Base-by-base conservation (phyloP, 2,329 filamentous ascomycete genomes). In the Paraphoma chrysanthemicola region DNA sequence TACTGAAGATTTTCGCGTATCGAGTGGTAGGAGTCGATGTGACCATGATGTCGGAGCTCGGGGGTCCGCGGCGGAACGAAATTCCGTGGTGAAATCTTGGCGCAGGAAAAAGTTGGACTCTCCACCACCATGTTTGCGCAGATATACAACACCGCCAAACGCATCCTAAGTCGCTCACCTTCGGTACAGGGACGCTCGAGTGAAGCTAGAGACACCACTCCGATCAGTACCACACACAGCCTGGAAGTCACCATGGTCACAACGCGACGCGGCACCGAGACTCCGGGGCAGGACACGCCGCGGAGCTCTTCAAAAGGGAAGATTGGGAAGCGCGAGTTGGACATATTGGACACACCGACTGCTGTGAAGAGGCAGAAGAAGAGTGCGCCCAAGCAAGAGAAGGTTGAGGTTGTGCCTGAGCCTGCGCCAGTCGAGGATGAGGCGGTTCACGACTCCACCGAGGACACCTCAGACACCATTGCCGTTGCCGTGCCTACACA, bases 181-280 rank as follows among this genome's bases (percentile, higher is more conserved):
- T 75, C 73, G 12, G 59, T 54, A 42, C 71, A 69, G 52, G 57
- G 50, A 54, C 52, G 47, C 46, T 52, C 63, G n/a, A 64, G 60
- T 52, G 66, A 69, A 48, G 23, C 43, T 9, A 43, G 14, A 53
- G 59, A 68, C 30, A 48, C 57, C 4, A 44, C 58, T 45, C 57
- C 62, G 18, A 64, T 48, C 44, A 62, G 46, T 44, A 46, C 55
- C 46, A 45, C 59, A n/a, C 44, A 45, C 31, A 54, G 62, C 47
- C 28, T 56, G 12, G 53, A 59, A 48, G 47, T 51, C 57, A 60
- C 60, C 39, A 77, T 77, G 74, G 74, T 77, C 49, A 73, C 71
- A 6, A 76, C 72, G 29, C 68, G 73, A 54, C 64, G 70, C 56
- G 74, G 71, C 11, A 69, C 68, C 39, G 67, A 66, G 48, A 70